Evolutionary conservation across 1,139 yeast genomes (phyloP), one percentile per base, ranked within the genome.

Genomic region (Ogataea hybrid): DNA sequence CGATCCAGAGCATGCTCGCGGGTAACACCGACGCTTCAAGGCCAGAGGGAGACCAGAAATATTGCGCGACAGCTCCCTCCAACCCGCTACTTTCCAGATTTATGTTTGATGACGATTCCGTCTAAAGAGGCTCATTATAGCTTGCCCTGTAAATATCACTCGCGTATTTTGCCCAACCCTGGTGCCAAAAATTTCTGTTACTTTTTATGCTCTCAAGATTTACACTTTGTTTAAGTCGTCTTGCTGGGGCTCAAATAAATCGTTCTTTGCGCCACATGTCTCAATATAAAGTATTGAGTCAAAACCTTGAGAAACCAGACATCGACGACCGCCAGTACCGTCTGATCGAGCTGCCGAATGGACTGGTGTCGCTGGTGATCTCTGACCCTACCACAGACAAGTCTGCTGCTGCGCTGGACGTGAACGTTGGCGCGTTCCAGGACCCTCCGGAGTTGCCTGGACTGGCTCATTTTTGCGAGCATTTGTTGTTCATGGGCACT

Each of bases 391-490:
- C 78, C n/a, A 75, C 96, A 11, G 97, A 90, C 61, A 85, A 86
- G 64, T 77, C 97, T 0, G 95, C 96, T 0, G 97, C 97, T 1
- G 84, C 97, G 0, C 67, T 92, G 45, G 96, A 88, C 58, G 97
- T 92, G 25, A 80, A 86, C 55, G 92, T 89, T 18, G 98, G 98
- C 15, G 76, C 96, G 4, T 86, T 84, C 61, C 77, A 85, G 39
- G 97, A 92, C 58, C 87, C 86, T 14, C 71, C 74, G 39, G 69
- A 73, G 22, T 63, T 88, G 23, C 84, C 90, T 2, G 98, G 98
- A 1, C 69, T 92, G 48, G 98, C 98, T 3, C 98, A 92, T 65
- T 92, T 92, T 63, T 89, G 97, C 65, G 98, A 92, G 67, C 98
- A 92, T 65, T 71, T 92, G 52, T 70, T 92, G 48, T 92, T 92